These are phyloP conservation scores for Haplographium delicatum DNA, from an alignment of 495 filamentous ascomycete genomes.

Conservation along the genomic window DNA sequence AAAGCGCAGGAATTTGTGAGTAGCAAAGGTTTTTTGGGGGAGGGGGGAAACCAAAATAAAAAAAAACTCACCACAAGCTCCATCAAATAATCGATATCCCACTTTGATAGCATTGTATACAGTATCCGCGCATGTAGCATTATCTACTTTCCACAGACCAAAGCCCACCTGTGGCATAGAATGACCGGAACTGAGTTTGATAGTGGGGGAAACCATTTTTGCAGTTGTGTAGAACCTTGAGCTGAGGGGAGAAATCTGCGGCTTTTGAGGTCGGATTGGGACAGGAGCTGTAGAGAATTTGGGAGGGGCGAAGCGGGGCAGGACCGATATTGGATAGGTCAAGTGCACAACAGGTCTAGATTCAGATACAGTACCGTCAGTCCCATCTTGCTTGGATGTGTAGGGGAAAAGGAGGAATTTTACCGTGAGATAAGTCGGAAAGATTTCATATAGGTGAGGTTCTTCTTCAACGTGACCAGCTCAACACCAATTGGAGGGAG, in stretches of 20 bases:
- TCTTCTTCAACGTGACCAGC: constrained; percentile 1
- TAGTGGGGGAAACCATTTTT: constrained; percentile 44
- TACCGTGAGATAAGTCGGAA: constrained; percentile 9
- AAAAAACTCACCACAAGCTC: constrained; percentile 64
- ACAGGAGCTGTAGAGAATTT: constrained; percentile 11
- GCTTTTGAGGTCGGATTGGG: not conserved
- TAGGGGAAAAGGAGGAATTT: not conserved
- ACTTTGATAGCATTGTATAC: constrained; percentile 88
- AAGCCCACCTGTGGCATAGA: constrained; percentile 85
- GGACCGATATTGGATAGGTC: constrained; percentile 1
- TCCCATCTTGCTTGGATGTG: not conserved
- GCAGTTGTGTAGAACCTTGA: constrained; percentile 27
- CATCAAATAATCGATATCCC: constrained; percentile 83
- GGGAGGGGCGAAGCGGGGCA: constrained; percentile 10
- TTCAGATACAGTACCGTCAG: constrained; percentile 4
- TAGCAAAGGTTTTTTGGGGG: not conserved
- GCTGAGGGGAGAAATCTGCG: not conserved
- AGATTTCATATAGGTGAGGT: constrained; percentile 9
- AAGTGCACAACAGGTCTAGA: not conserved
- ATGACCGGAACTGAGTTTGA: constrained; percentile 77
- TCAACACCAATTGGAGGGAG: constrained; percentile 3
- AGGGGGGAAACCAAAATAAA: not conserved
- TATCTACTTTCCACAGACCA: constrained; percentile 84
- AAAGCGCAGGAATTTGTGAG: not conserved
- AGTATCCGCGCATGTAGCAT: constrained; percentile 67